phyloP scores from a whole-genome alignment of 306 rosid species.

The Pterocarpus macrocarpus region DNA sequence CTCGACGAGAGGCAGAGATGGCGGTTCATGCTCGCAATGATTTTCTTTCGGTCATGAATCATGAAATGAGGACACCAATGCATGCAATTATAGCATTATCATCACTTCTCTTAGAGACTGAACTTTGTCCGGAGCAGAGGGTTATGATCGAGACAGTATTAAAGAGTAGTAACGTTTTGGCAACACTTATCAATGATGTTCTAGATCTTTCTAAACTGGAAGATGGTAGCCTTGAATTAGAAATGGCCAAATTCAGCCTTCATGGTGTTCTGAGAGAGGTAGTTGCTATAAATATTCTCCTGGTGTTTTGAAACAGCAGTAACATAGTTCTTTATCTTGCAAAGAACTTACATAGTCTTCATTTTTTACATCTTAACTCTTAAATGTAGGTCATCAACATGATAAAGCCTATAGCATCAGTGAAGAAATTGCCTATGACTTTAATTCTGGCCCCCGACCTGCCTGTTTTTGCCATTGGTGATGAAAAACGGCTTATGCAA shows the following conservation, averaged over 20 bases:
- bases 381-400: slow-evolving; percentile 66
- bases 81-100: slow-evolving; percentile 87
- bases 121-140: slow-evolving; percentile 85
- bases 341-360: slow-evolving; percentile 26
- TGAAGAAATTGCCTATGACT: slow-evolving; percentile 78
- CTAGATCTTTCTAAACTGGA: slow-evolving; percentile 94
- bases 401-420: slow-evolving; percentile 84
- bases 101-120: slow-evolving; percentile 88
- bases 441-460: slow-evolving; percentile 81
- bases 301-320: slow-evolving; percentile 32
- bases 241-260: slow-evolving; percentile 74
- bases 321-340: slow-evolving; percentile 10
- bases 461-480: slow-evolving; percentile 79
- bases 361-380: not conserved
- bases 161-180: slow-evolving; percentile 87
- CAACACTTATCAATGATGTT: slow-evolving; percentile 83
- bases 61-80: slow-evolving; percentile 99
- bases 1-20: slow-evolving; percentile 88
- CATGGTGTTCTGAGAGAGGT: slow-evolving; percentile 84
- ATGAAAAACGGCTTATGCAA: slow-evolving; percentile 84
- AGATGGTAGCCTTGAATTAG: slow-evolving; percentile 92
- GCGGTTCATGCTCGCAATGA: slow-evolving; percentile 94
- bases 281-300: not conserved
- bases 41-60: slow-evolving; percentile 93
- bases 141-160: slow-evolving; percentile 82